Evolutionary conservation across 768 basidiomycete genomes (phyloP).

Genomic region (Russula sp.): DNA sequence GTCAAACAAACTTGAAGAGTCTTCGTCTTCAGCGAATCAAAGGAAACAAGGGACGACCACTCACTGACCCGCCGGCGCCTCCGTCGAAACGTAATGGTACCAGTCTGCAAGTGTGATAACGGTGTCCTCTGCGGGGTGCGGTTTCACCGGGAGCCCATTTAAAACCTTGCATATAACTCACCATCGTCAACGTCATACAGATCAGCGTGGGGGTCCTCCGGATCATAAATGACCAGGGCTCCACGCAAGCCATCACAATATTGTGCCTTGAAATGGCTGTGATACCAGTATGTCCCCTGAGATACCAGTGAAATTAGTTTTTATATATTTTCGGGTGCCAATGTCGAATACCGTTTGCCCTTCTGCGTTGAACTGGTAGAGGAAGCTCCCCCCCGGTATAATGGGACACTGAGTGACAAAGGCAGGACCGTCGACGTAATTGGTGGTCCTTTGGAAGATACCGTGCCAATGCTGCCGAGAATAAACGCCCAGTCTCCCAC

Average conservation of each 20-base stretch:
- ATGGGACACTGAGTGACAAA: constrained; percentile 45
- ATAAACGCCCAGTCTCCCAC: background rate
- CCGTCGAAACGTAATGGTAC: constrained; percentile 19
- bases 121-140: constrained; percentile 18
- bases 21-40: background rate
- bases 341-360: constrained; percentile 31
- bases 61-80: background rate
- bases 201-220: constrained; percentile 25
- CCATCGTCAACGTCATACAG: constrained; percentile 30
- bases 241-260: constrained; percentile 35
- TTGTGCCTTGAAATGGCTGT: constrained; percentile 35
- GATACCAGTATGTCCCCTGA: constrained; percentile 33
- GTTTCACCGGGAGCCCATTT: background rate
- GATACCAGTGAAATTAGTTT: background rate
- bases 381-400: constrained; percentile 35
- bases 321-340: background rate
- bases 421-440: constrained; percentile 41
- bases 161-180: background rate
- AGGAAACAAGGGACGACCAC: background rate
- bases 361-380: constrained; percentile 34
- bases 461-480: constrained; percentile 50
- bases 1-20: constrained; percentile 24
- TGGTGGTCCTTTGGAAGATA: constrained; percentile 37
- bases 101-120: constrained; percentile 28
- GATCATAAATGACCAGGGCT: constrained; percentile 29